Conservation (phyloP, 2,329 filamentous ascomycete species). For the Alternaria sp. region DNA sequence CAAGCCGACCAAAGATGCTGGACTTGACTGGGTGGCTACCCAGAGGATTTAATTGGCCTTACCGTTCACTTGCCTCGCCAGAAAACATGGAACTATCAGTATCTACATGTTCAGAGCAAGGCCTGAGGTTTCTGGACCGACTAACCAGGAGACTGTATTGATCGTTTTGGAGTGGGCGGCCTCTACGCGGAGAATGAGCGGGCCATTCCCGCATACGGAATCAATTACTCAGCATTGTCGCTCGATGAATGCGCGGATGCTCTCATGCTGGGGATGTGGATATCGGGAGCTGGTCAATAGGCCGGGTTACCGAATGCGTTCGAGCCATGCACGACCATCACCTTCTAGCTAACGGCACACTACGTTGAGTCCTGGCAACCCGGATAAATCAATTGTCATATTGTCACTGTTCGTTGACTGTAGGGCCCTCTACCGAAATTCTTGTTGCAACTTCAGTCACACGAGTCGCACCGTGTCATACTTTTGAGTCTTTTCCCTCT, state of each 20-base stretch:
- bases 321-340: not conserved
- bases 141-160: not conserved
- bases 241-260: not conserved
- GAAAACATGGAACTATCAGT: not conserved
- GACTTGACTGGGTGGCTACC: not conserved
- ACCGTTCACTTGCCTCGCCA: not conserved
- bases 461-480: not conserved
- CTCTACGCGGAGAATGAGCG: not conserved
- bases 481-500: not conserved
- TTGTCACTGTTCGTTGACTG: not conserved
- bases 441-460: not conserved
- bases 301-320: not conserved
- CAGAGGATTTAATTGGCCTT: not conserved
- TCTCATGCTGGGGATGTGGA: not conserved
- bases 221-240: not conserved
- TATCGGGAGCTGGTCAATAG: not conserved
- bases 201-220: not conserved
- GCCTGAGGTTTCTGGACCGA: not conserved
- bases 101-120: not conserved
- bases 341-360: not conserved
- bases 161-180: not conserved
- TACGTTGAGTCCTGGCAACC: not conserved
- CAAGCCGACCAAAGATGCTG: not conserved
- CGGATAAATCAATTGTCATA: not conserved
- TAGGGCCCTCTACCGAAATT: not conserved